Base-by-base conservation (phyloP, 2,329 filamentous ascomycete genomes). In the Clarireedia sp. region DNA sequence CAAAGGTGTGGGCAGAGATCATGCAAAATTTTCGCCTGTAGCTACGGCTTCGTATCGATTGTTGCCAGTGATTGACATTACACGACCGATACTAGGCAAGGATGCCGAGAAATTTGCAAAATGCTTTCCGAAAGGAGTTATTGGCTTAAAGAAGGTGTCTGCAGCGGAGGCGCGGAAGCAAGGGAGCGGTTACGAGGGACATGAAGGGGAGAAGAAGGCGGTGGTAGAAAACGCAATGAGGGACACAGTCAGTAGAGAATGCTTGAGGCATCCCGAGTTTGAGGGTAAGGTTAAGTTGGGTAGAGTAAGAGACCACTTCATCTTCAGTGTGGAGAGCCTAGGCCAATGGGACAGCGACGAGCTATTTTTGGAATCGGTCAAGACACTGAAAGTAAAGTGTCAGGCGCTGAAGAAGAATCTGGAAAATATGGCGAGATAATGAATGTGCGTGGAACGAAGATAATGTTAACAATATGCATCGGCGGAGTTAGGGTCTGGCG, bases 11-110 rank as follows among this genome's bases (percentile, higher is more conserved):
- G 94, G 94, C 48, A 83, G 86, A 61, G 94, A 99, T 72, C 94
- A 99, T 71, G 87, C 94, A 64, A 99, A 99, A 73, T 99, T 94
- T 76, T 96, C 90, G 0, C 94, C 94, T 47, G 94, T 97, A 37
- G 91, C 92, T 3, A 96, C 94, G 1, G 94, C 94, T 3, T 89
- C 87, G 23, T 99, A 99, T 75, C 84, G 94, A 49, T 80, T 99
- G 19, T 75, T 99, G 68, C 94, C 94, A 7, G 85, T 85, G 62
- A 97, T 99, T 71, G 79, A 81, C 61, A 97, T 99, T 68, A 76
- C 79, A 45, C 75, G 80, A 63, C 94, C 94, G 19, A 97, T 99
- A 58, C 70, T 95, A 3, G 94, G 92, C 44, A 77, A 79, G 41
- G 90, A 97, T 66, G 94, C 94, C 2, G 80, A 84, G 68, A 96